Percentiles rank a stretch among this genome's conserved stretches.
These are phyloP conservation scores for Bremia lactucae DNA, from an alignment of 352 stramenopile species.

Conservation along the genomic window DNA sequence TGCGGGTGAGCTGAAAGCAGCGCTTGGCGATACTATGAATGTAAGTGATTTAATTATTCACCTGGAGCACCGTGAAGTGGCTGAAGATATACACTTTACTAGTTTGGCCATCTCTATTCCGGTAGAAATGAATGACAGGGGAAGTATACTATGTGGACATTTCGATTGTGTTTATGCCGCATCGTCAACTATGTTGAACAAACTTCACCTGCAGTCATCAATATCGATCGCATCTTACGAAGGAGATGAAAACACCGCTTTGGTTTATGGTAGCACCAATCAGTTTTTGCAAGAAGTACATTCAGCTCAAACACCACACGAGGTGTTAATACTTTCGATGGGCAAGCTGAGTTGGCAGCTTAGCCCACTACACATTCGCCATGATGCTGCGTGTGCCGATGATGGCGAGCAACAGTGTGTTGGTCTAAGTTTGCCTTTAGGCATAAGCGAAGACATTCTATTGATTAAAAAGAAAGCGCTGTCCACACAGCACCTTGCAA, in stretches of 20 bases:
- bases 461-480: slow-evolving; percentile 25
- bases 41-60: slow-evolving; percentile 11
- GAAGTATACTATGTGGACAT: slow-evolving; percentile 10
- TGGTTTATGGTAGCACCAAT: slow-evolving; percentile 19
- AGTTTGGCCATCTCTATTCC: slow-evolving; percentile 15
- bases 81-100: slow-evolving; percentile 15
- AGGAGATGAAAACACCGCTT: slow-evolving; percentile 7
- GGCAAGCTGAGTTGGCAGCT: slow-evolving; percentile 32
- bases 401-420: slow-evolving; percentile 16
- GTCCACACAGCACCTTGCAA: slow-evolving; percentile 6
- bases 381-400: slow-evolving; percentile 15
- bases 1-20: slow-evolving; percentile 8
- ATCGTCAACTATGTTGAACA: slow-evolving; percentile 10
- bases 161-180: slow-evolving; percentile 19
- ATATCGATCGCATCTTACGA: slow-evolving; percentile 17
- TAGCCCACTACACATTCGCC: slow-evolving; percentile 16
- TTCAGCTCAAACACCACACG: slow-evolving; percentile 7
- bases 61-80: slow-evolving; percentile 7
- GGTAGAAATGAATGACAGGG: slow-evolving; percentile 4
- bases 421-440: slow-evolving; percentile 27
- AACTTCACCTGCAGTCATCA: slow-evolving; percentile 8
- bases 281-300: slow-evolving; percentile 7
- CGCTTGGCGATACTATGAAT: slow-evolving; percentile 1
- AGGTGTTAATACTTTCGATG: slow-evolving; percentile 29
- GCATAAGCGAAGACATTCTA: slow-evolving; percentile 10